Evolutionary conservation across 257 asterid species (phyloP).

Genomic region (Echites panduratus): DNA sequence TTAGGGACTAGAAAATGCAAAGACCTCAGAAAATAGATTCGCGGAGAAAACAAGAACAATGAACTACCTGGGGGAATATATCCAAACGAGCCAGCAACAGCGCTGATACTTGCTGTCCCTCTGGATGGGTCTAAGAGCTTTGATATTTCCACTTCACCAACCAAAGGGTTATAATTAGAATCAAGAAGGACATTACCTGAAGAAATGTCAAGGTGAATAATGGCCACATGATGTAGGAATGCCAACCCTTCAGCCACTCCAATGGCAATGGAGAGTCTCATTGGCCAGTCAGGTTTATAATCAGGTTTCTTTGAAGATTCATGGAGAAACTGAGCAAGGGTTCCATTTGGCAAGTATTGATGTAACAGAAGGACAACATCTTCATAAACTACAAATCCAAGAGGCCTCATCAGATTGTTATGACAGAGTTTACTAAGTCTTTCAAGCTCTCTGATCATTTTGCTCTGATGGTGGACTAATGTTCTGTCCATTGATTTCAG

Average conservation of each 20-base stretch:
- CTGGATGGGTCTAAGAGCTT: conserved; percentile 91
- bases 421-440: conserved; percentile 78
- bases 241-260: conserved; percentile 96
- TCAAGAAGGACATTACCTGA: conserved; percentile 82
- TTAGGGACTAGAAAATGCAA: conserved; percentile 1
- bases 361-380: conserved; percentile 71
- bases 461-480: conserved; percentile 60
- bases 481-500: conserved; percentile 71
- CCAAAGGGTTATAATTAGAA: conserved; percentile 62
- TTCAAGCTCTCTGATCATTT: conserved; percentile 90
- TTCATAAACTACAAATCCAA: conserved; percentile 81
- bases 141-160: conserved; percentile 91
- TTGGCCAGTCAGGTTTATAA: conserved; percentile 76
- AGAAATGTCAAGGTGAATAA: conserved; percentile 89
- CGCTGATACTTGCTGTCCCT: conserved; percentile 96
- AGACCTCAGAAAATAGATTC: background rate
- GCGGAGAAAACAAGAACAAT: background rate
- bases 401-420: conserved; percentile 68
- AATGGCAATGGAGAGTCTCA: conserved; percentile 71
- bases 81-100: conserved; percentile 98
- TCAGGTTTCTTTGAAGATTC: conserved; percentile 39
- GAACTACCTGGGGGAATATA: conserved; percentile 93
- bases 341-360: conserved; percentile 54
- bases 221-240: conserved; percentile 78
- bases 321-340: conserved; percentile 69